Evolutionary conservation across 2,329 filamentous ascomycete species (phyloP).

Genomic region (Diplodia sapinea): DNA sequence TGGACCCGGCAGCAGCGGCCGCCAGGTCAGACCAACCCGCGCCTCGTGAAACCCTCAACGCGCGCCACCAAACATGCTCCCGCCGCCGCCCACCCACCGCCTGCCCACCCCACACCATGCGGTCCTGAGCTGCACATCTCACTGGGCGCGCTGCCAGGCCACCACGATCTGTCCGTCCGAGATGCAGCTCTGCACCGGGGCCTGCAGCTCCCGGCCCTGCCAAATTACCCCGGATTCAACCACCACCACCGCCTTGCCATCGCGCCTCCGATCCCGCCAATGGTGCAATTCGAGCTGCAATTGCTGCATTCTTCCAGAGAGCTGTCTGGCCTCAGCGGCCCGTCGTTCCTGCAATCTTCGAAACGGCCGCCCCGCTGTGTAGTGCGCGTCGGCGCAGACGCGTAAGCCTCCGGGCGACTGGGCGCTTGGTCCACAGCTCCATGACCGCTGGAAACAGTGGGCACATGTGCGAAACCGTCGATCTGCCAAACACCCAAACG

Average conservation of each 20-base stretch:
- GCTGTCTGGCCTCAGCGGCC: slow-evolving; percentile 10
- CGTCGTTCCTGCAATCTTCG: slow-evolving; percentile 26
- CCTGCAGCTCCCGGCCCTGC: slow-evolving; percentile 6
- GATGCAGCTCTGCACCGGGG: background rate
- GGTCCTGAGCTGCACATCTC: background rate
- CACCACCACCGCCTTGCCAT: background rate
- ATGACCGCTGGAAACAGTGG: slow-evolving; percentile 10
- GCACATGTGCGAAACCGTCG: slow-evolving; percentile 23
- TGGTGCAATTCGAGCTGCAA: slow-evolving; percentile 16
- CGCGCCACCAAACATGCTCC: background rate
- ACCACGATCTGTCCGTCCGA: slow-evolving; percentile 2
- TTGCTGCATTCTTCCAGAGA: background rate
- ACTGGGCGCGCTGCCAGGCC: background rate
- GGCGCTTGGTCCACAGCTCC: slow-evolving; percentile 22
- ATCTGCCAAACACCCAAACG: slow-evolving; percentile 18
- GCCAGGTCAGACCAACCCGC: background rate
- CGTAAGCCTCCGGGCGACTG: slow-evolving; percentile 20
- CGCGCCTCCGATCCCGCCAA: background rate
- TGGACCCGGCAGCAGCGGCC: background rate
- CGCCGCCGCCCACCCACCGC: background rate
- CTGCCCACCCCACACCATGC: background rate
- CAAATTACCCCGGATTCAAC: slow-evolving; percentile 17
- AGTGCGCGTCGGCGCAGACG: slow-evolving; percentile 18
- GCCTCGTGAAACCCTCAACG: slow-evolving; percentile 17
- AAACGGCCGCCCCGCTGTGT: slow-evolving; percentile 18